A percentile compares a stretch with the other conserved stretches of the same genome.
phyloP scores from a whole-genome alignment of 2,329 filamentous ascomycete genomes.

The Aspergillus tamarii region DNA sequence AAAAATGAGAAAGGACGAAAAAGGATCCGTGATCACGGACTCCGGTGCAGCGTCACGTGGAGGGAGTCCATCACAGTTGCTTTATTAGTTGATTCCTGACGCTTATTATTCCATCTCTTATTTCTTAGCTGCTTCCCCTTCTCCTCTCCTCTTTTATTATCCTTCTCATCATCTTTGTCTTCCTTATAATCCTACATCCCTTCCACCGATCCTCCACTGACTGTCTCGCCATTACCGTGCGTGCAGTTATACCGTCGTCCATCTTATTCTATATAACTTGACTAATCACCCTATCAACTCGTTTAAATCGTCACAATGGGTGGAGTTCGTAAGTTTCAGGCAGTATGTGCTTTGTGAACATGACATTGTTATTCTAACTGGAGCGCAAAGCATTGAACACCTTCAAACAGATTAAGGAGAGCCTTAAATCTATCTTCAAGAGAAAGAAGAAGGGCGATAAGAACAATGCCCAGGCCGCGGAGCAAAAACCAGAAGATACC shows the following conservation, averaged over 20 bases:
- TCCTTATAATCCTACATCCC: neutral
- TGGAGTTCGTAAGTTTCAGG: neutral
- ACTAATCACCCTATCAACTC: too few species aligned
- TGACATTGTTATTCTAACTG: neutral
- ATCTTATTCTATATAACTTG: neutral
- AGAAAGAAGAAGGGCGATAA: conserved; percentile 32
- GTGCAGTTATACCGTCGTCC: neutral
- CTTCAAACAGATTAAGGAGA: conserved; percentile 37
- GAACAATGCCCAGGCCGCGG: neutral
- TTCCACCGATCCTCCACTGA: neutral
- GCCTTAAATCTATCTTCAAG: conserved; percentile 36
- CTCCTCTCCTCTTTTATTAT: neutral
- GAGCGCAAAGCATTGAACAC: conserved; percentile 32
- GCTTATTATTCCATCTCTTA: neutral
- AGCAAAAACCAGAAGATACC: conserved; percentile 12
- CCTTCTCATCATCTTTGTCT: neutral
- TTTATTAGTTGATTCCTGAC: neutral
- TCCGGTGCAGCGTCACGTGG: conserved; percentile 2
- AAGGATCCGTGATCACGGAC: neutral
- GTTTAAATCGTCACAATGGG: neutral
- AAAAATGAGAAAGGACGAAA: neutral
- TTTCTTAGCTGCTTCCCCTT: neutral
- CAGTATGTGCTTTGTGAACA: neutral
- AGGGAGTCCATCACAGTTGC: neutral
- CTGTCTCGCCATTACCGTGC: neutral